Conservation (phyloP, 148 eudicot genomes). For the Amaranthus hypochondriacus region DNA sequence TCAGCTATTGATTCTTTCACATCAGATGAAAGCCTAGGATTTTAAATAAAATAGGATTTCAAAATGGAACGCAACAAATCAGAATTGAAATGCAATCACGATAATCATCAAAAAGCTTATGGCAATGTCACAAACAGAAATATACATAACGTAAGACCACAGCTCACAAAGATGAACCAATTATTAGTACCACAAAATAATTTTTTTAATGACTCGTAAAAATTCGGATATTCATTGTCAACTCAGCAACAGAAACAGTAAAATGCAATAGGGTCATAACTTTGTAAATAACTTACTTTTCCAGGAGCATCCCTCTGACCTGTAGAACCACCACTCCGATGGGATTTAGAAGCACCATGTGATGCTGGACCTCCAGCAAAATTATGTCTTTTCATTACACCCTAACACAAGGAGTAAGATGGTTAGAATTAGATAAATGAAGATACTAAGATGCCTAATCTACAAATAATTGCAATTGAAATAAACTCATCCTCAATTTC, state of each 20-base stretch:
- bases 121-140: not conserved
- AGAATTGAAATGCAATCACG: not conserved
- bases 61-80: not conserved
- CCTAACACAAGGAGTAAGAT: constrained; percentile 40
- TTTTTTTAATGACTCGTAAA: not conserved
- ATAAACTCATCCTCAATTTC: too few species aligned
- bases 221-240: not conserved
- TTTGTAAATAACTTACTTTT: constrained; percentile 41
- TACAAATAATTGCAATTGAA: too few species aligned
- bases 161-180: not conserved
- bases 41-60: not conserved
- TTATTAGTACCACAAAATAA: not conserved
- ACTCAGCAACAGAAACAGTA: not conserved
- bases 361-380: constrained; percentile 74
- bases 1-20: too few species aligned
- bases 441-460: not conserved
- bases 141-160: not conserved
- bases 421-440: constrained; percentile 15
- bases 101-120: not conserved
- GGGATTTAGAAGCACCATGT: constrained; percentile 86
- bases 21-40: too few species aligned
- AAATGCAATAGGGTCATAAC: not conserved
- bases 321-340: constrained; percentile 86
- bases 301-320: constrained; percentile 98
- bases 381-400: constrained; percentile 72